phyloP scores from a whole-genome alignment of 2,329 filamentous ascomycete genomes.

The Ceratocystis smalleyi region DNA sequence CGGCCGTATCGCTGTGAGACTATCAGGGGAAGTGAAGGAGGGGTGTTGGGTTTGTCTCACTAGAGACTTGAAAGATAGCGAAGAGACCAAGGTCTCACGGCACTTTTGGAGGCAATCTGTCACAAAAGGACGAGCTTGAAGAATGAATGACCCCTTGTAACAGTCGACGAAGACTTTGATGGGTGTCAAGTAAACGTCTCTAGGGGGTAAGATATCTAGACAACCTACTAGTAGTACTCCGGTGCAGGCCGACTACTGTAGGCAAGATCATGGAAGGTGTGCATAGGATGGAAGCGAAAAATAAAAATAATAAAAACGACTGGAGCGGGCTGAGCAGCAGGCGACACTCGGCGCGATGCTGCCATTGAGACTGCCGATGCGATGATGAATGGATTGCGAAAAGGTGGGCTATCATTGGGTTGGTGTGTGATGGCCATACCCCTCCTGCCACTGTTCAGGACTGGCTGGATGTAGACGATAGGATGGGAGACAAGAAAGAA shows the following conservation, averaged over 20 bases:
- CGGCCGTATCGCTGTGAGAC: neutral
- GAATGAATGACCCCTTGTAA: neutral
- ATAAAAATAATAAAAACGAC: too few relatives aligned
- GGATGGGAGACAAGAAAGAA: neutral
- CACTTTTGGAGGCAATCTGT: neutral
- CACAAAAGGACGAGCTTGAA: neutral
- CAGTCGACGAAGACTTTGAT: neutral
- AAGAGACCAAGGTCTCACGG: neutral
- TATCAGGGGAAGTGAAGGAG: neutral
- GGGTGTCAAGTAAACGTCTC: neutral
- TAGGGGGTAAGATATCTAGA: neutral
- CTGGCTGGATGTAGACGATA: neutral
- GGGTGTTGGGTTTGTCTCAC: neutral
- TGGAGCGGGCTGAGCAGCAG: neutral
- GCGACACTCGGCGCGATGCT: slow-evolving; percentile 12
- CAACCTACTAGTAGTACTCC: neutral
- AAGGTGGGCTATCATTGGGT: neutral
- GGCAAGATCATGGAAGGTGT: neutral
- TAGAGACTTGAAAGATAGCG: neutral
- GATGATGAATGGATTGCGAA: neutral
- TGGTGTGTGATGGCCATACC: neutral
- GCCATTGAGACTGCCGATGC: neutral
- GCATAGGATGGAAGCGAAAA: neutral
- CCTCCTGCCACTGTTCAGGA: neutral
- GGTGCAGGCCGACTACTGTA: neutral